Conservation (phyloP, 2,329 filamentous ascomycete genomes). For the Penicillium sp. region DNA sequence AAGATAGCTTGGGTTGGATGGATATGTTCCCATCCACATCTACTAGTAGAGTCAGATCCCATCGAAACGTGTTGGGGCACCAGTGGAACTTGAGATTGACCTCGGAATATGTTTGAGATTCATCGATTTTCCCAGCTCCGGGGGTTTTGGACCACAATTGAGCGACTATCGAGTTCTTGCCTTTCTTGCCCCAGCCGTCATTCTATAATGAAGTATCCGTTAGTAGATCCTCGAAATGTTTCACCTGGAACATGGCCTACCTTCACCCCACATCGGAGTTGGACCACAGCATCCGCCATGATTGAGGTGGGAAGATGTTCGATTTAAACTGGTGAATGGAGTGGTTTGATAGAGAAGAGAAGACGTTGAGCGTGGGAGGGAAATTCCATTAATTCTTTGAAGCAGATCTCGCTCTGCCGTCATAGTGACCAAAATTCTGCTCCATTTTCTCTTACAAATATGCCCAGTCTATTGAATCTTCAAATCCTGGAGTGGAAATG, state of each 20-base stretch:
- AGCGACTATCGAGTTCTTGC: conserved; percentile 68
- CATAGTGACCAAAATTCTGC: conserved; percentile 2
- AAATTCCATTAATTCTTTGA: no score
- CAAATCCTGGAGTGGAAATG: neutral
- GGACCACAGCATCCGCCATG: conserved; percentile 58
- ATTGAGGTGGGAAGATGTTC: no score
- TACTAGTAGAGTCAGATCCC: conserved; percentile 11
- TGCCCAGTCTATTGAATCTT: neutral
- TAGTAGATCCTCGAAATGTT: neutral
- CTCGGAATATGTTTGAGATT: conserved; percentile 67
- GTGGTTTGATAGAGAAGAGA: no score
- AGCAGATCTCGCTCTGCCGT: neutral
- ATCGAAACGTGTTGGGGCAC: neutral
- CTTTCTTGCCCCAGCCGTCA: conserved; percentile 74
- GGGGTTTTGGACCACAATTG: conserved; percentile 68
- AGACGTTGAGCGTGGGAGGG: no score
- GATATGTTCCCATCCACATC: conserved; percentile 81
- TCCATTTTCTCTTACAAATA: no score
- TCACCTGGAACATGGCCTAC: conserved; percentile 21
- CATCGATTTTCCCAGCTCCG: conserved; percentile 66
- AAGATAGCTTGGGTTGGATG: conserved; percentile 68
- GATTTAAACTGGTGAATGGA: no score
- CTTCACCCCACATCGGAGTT: conserved; percentile 60
- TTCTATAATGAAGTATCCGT: conserved; percentile 46
- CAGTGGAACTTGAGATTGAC: conserved; percentile 34